A percentile compares a stretch with the other conserved stretches of the same genome.
phyloP scores from a whole-genome alignment of 768 basidiomycete species.

The Lepiota subincarnata region DNA sequence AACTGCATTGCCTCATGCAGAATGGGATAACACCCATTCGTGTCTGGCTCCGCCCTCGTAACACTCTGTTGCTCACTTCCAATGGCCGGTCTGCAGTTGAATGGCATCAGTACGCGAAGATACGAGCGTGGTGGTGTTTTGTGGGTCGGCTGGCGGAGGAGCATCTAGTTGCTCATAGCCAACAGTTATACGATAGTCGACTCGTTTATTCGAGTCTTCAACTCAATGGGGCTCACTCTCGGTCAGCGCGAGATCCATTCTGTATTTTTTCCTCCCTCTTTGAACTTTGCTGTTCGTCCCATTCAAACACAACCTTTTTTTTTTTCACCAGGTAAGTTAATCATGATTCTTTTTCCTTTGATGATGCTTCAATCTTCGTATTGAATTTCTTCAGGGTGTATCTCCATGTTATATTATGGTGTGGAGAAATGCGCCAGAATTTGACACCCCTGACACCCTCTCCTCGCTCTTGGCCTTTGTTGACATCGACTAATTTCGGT shows the following conservation, averaged over 20 bases:
- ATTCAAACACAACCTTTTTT: neutral
- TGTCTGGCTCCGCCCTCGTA: constrained; percentile 44
- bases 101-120: constrained; percentile 56
- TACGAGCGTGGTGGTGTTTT: constrained; percentile 60
- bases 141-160: constrained; percentile 33
- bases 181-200: constrained; percentile 85
- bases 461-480: neutral
- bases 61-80: constrained; percentile 51
- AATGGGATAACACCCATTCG: constrained; percentile 16
- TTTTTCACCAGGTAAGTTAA: constrained; percentile 15
- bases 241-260: constrained; percentile 43
- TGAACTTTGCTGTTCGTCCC: constrained; percentile 50
- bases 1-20: constrained; percentile 33
- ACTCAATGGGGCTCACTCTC: constrained; percentile 95
- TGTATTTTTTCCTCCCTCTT: constrained; percentile 48
- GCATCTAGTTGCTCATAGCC: constrained; percentile 75
- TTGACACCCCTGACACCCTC: constrained; percentile 55
- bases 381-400: constrained; percentile 96
- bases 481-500: neutral
- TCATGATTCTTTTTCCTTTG: constrained; percentile 17
- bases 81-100: constrained; percentile 30
- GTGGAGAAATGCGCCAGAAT: constrained; percentile 68
- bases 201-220: constrained; percentile 42
- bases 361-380: constrained; percentile 53
- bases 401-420: constrained; percentile 39